Evolutionary conservation across 2,329 filamentous ascomycete species (phyloP), one percentile per base, ranked within the genome.

Genomic region (Daldinia sp.): DNA sequence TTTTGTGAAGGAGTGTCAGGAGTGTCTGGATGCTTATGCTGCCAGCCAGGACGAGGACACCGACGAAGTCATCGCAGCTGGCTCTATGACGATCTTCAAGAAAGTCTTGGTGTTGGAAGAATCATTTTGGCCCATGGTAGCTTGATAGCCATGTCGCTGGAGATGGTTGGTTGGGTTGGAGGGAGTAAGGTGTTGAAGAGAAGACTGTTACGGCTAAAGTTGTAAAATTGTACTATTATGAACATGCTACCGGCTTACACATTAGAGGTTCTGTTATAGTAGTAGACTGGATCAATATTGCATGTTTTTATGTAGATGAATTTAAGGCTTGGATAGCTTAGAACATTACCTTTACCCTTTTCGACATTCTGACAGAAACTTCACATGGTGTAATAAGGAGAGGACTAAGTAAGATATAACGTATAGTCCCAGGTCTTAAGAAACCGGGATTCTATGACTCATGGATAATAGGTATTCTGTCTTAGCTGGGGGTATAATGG

Each of bases 31-130:
- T 60, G 67, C 68, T 6, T 76, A 75, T 26, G 75, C 74, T 12
- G 67, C 60, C 30, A 66, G 30, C 12, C 76, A 72, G 15, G 71
- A 67, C 0, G 75, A 70, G 15, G 74, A 76, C 26, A 76, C 73
- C 1, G 79, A 80, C 61, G 77, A 78, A 63, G 74, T 73, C 42
- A 72, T 84, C 57, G 72, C 81, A 30, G 75, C 78, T 57, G 76
- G 82, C 41, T 82, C 82, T 1, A 74, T 83, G 72, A 81, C 77
- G 57, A 80, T 84, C 67, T 87, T 84, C 81, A 79, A 74, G 63
- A 82, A 84, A 63, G 82, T 90, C 37, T 74, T 91, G 68, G 82
- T 82, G 65, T 82, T 89, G 7, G 89, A 91, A 78, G 82, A 83
- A 72, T 78, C 79, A 1, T 91, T 90, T 75, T 71, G 69, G 69